Conservation (phyloP, 1,284 basidiomycete species). For the Puccinia novopanici region DNA sequence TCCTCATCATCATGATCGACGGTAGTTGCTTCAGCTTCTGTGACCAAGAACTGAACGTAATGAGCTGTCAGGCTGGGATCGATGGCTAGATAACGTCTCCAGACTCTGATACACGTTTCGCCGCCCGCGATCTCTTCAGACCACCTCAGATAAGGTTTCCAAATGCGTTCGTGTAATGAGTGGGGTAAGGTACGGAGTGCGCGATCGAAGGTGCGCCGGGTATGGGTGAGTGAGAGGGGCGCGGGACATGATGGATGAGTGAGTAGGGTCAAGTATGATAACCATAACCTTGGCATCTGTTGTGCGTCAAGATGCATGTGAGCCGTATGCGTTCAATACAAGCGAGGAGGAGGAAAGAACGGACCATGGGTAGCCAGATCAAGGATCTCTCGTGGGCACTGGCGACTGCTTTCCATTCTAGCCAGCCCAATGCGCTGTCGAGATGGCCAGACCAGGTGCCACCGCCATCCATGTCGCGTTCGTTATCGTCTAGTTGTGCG, state of each 20-base stretch:
- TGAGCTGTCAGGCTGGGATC: conserved; percentile 59
- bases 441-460: conserved; percentile 74
- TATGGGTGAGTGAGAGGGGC: conserved; percentile 80
- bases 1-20: conserved; percentile 53
- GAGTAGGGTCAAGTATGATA: conserved; percentile 87
- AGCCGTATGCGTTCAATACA: no score
- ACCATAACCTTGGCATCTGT: conserved; percentile 93
- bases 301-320: no score
- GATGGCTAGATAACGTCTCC: conserved; percentile 79
- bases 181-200: conserved; percentile 90
- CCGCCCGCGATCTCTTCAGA: conserved; percentile 77
- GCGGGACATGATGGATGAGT: conserved; percentile 87
- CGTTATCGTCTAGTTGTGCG: conserved; percentile 72
- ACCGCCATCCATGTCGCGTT: conserved; percentile 61
- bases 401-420: conserved; percentile 88
- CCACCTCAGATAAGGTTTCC: conserved; percentile 93
- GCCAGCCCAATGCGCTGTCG: conserved; percentile 84
- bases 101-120: conserved; percentile 79
- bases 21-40: conserved; percentile 49
- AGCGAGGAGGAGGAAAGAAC: no score
- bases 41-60: conserved; percentile 56
- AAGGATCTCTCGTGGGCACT: conserved; percentile 88
- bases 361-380: conserved; percentile 85
- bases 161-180: conserved; percentile 88
- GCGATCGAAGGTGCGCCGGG: conserved; percentile 89